Evolutionary conservation across 352 stramenopile genomes (phyloP), one percentile per base, ranked within the genome.

Genomic region (Globisporangium orthogonon): DNA sequence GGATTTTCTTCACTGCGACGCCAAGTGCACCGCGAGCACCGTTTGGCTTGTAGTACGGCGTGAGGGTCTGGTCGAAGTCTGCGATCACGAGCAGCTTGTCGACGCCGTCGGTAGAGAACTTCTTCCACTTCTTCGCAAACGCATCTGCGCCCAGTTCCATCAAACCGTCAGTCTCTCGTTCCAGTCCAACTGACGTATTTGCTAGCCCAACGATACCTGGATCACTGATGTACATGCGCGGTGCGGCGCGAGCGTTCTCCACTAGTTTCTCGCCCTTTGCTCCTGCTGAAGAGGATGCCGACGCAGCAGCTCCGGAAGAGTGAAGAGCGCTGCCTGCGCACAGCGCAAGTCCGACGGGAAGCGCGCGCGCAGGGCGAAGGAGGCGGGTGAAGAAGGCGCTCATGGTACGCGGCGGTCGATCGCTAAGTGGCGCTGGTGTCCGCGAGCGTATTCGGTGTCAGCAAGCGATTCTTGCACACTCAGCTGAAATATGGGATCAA

Each of bases 21-120:
- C 23, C 23, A 2, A 28, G 17, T 17, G 10, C 30, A 9, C 44
- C 23, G 15, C 6, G 66, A 53, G 7, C 45, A 78, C 72, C 67
- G n/a, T 64, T 70, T 28, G 69, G 63, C 37, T 80, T 86, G 65
- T 74, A 87, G 28, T 78, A 78, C 9, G 79, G 76, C 39, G 83
- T 91, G 52, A 93, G 68, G 41, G 83, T 93, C 28, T 89, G 84
- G 63, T 93, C 83, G 63, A 93, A 93, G 58, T 93, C 83, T 2
- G 83, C 69, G 55, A 93, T 93, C 54, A 93, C 76, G 39, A 93
- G 62, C 30, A 93, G 74, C 56, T 85, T 76, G 55, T 83, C 69
- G 10, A 87, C 56, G 39, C 80, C 74, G 43, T 89, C 80, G 31
- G 66, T 76, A 17, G 70, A 67, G 51, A 93, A 89, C 49, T 87